Base-by-base conservation (phyloP, 1,284 basidiomycete genomes). In the Phylloporus sp. region DNA sequence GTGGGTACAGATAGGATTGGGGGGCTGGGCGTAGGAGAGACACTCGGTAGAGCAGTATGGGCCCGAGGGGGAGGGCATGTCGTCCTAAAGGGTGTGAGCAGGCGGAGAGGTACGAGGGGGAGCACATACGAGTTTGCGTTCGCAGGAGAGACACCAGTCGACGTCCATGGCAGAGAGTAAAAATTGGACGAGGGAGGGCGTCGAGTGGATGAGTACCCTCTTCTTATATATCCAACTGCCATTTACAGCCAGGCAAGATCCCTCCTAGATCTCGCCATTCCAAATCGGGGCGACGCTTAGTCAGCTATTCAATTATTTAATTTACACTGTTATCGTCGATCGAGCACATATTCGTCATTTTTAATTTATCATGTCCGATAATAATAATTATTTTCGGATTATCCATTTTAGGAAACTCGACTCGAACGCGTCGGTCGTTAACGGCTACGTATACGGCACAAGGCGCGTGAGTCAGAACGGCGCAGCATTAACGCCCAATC, bases 71-170 rank as follows among this genome's bases (percentile, higher is more conserved):
- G 69, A 53, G 0, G 76, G 68, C 23, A 67, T 59, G 61, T 81
- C 82, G n/a, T 88, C 80, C 88, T 89, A 75, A 57, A 64, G 63
- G 29, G 52, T 27, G 20, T 23, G 72, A 72, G 62, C 73, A 2
- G 66, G 25, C 56, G 59, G 37, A 12, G 29, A 58, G 60, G 47
- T 60, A 52, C 11, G 35, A 32, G 62, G 32, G 45, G 52, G 17
- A 25, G 4, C 1, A 85, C 87, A 65, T 79, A 90, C 89, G 70
- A 87, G 80, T 71, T 82, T 84, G 71, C 84, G 83, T 71, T 84
- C 82, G 82, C 89, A 91, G 67, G 82, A 83, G 72, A 91, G 83
- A 77, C 90, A 91, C 89, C 89, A 91, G 81, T 90, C 85, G 68
- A 84, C 85, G 77, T 90, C 89, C 85, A 90, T 88, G 68, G 73